Evolutionary conservation across 2,329 filamentous ascomycete species (phyloP).

Genomic region (Grosmannia serpens): DNA sequence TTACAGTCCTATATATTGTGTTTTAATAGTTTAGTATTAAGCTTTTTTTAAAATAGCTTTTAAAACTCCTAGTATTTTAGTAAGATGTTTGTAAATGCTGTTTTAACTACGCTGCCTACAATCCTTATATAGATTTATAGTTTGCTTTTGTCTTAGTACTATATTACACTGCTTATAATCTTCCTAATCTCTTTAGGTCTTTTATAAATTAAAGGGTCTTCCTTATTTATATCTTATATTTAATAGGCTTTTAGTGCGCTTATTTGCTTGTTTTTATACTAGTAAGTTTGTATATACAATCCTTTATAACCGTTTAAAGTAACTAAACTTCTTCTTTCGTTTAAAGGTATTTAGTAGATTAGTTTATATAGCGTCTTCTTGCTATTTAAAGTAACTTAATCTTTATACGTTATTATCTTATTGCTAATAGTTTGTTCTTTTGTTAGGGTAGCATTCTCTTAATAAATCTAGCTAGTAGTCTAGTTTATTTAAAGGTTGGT

Average conservation of each 20-base stretch:
- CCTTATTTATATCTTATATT: background rate
- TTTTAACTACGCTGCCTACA: background rate
- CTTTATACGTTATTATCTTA: background rate
- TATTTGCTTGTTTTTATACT: no score
- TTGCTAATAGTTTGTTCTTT: background rate
- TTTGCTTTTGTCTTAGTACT: background rate
- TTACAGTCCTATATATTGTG: background rate
- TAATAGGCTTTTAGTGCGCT: background rate
- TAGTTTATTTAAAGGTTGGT: background rate
- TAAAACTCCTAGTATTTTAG: background rate
- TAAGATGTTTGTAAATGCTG: background rate
- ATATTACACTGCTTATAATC: background rate
- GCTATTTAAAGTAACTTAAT: no score
- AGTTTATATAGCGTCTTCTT: no score
- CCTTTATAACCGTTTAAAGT: no score
- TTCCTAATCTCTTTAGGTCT: no score
- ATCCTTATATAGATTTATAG: background rate
- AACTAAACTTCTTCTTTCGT: no score
- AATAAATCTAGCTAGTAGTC: background rate
- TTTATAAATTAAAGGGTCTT: background rate
- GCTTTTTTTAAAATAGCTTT: background rate
- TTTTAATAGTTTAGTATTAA: background rate
- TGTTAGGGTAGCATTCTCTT: background rate
- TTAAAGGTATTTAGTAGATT: no score
- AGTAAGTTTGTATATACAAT: background rate